Conservation (phyloP, 1,284 basidiomycete species). For the Cerrena zonata region DNA sequence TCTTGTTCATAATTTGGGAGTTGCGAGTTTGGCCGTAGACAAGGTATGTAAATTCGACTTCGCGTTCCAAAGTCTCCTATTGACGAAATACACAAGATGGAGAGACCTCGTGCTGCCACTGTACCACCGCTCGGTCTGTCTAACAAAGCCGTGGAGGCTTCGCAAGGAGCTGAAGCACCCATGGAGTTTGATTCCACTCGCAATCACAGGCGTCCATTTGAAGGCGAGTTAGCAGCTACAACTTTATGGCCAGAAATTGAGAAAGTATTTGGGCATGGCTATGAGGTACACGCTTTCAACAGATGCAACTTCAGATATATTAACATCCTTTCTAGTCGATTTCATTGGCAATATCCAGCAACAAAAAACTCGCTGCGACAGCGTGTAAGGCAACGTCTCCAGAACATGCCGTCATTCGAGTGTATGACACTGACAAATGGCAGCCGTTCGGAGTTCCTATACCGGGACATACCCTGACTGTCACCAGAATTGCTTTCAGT, state of each 20-base stretch:
- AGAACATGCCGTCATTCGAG: conserved; percentile 85
- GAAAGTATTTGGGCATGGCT: conserved; percentile 96
- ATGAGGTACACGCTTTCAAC: conserved; percentile 61
- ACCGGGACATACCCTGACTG: conserved; percentile 81
- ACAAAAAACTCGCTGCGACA: conserved; percentile 75
- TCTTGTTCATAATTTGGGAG: conserved; percentile 44
- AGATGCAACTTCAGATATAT: conserved; percentile 8
- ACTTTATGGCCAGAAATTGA: conserved; percentile 97
- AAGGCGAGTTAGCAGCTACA: conserved; percentile 74
- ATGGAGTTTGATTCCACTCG: conserved; percentile 13
- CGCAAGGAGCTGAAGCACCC: conserved; percentile 9
- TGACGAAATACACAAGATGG: not conserved
- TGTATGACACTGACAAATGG: conserved; percentile 73
- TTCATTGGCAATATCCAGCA: conserved; percentile 67
- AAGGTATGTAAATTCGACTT: conserved; percentile 34
- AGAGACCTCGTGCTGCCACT: conserved; percentile 56
- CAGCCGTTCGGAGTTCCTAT: conserved; percentile 68
- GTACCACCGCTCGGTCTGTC: conserved; percentile 76
- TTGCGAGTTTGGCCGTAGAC: conserved; percentile 42
- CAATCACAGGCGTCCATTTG: conserved; percentile 60
- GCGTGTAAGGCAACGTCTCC: conserved; percentile 83
- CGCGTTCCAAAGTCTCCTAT: not conserved
- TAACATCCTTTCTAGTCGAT: conserved; percentile 52
- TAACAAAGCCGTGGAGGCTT: conserved; percentile 56
- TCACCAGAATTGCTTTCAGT: conserved; percentile 87